These are phyloP conservation scores for Ogataea philodendri DNA, from an alignment of 805 yeast genomes.

Conservation along the genomic window DNA sequence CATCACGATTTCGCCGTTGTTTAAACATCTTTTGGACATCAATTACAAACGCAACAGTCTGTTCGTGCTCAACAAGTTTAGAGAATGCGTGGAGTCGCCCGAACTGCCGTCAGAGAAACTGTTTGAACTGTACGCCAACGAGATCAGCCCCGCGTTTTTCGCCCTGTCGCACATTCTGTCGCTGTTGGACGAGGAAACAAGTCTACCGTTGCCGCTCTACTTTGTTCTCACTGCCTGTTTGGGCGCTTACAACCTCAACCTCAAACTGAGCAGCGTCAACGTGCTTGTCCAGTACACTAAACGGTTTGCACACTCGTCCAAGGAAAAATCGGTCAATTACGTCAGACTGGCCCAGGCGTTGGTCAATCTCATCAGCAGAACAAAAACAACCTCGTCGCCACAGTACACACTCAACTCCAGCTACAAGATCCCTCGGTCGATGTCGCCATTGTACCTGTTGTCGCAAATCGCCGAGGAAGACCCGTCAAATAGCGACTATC, in stretches of 20 bases:
- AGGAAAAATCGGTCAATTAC: conserved; percentile 20
- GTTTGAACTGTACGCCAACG: conserved; percentile 16
- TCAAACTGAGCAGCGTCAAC: conserved; percentile 29
- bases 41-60: conserved; percentile 19
- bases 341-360: conserved; percentile 27
- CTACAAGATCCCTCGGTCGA: conserved; percentile 26
- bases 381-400: conserved; percentile 17
- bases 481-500: conserved; percentile 32
- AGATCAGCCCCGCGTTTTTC: conserved; percentile 28
- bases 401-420: conserved; percentile 22
- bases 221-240: conserved; percentile 28
- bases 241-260: conserved; percentile 23
- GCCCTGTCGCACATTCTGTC: conserved; percentile 26
- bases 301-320: conserved; percentile 14
- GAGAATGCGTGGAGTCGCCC: conserved; percentile 18
- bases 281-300: conserved; percentile 29
- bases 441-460: conserved; percentile 36
- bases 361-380: conserved; percentile 23
- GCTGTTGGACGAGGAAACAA: conserved; percentile 3
- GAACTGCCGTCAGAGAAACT: conserved; percentile 21
- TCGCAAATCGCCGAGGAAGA: conserved; percentile 37
- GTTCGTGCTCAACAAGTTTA: conserved; percentile 20
- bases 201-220: conserved; percentile 29
- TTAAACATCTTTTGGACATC: conserved; percentile 18
- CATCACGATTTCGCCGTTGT: conserved; percentile 21